A percentile compares a stretch with the other conserved stretches of the same genome.
Evolutionary conservation across 805 yeast species (phyloP).

Genomic region (Suhomyces sp.): DNA sequence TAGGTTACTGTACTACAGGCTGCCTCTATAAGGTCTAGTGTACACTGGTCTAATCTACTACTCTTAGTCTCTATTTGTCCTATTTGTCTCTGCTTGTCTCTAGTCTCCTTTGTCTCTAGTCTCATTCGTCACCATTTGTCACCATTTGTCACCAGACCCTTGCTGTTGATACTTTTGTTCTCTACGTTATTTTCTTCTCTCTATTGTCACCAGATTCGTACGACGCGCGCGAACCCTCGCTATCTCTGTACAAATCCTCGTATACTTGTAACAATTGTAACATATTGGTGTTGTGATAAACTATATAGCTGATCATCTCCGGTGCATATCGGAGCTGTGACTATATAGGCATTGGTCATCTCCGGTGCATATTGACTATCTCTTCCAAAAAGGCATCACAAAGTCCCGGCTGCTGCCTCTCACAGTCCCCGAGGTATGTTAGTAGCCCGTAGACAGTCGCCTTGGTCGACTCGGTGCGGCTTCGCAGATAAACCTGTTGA

Average conservation of each 20-base stretch:
- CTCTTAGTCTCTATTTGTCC: background rate
- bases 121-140: too few relatives aligned
- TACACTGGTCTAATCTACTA: too few relatives aligned
- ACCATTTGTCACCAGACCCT: background rate
- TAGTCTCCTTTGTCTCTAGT: too few relatives aligned
- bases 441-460: conserved; percentile 43
- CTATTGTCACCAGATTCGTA: background rate
- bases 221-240: background rate
- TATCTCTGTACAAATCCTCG: background rate
- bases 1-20: too few relatives aligned
- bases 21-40: too few relatives aligned
- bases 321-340: background rate
- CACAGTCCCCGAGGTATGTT: conserved; percentile 41
- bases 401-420: conserved; percentile 58
- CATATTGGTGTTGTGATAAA: background rate
- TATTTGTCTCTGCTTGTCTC: too few relatives aligned
- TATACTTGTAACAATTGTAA: too few relatives aligned
- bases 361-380: conserved; percentile 1
- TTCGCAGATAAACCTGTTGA: conserved; percentile 48
- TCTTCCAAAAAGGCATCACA: conserved; percentile 68
- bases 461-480: conserved; percentile 48
- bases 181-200: background rate
- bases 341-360: background rate
- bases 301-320: background rate
- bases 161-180: background rate